A percentile compares a stretch with the other conserved stretches of the same genome.
Evolutionary conservation across 1,284 basidiomycete genomes (phyloP).

Genomic region (Leccinum griseonigrum): DNA sequence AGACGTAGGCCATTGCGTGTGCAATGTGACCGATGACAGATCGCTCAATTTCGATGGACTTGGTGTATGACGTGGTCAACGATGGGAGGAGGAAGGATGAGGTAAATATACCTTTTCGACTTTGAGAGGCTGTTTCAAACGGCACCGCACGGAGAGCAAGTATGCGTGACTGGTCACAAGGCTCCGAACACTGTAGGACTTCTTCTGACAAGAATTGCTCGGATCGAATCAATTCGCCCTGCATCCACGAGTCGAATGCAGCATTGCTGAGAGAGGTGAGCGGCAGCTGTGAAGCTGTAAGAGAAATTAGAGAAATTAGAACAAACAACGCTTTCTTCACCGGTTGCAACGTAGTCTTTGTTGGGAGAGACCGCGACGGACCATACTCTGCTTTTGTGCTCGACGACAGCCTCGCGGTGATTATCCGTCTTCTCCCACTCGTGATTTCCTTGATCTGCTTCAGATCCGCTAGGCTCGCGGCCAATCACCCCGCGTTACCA

Average conservation of each 20-base stretch:
- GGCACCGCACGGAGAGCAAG: background rate
- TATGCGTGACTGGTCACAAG: background rate
- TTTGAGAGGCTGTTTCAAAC: background rate
- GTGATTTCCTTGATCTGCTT: slow-evolving; percentile 31
- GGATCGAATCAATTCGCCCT: background rate
- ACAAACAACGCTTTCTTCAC: background rate
- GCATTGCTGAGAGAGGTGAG: background rate
- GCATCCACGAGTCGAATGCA: background rate
- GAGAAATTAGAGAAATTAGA: background rate
- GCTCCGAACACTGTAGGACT: background rate
- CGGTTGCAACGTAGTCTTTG: background rate
- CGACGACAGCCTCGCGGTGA: slow-evolving; percentile 8
- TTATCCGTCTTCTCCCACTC: slow-evolving; percentile 43
- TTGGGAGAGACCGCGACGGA: background rate
- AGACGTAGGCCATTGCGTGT: background rate
- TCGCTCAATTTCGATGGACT: background rate
- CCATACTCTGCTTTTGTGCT: background rate
- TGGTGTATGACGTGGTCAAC: background rate
- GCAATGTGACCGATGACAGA: slow-evolving; percentile 1
- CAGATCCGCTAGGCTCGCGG: slow-evolving; percentile 34
- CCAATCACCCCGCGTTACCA: slow-evolving; percentile 33
- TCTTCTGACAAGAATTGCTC: background rate
- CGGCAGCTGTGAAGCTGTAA: background rate
- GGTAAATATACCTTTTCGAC: background rate
- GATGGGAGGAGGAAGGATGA: background rate